phyloP scores from a whole-genome alignment of 768 basidiomycete genomes.

The Auricularia heimuer region DNA sequence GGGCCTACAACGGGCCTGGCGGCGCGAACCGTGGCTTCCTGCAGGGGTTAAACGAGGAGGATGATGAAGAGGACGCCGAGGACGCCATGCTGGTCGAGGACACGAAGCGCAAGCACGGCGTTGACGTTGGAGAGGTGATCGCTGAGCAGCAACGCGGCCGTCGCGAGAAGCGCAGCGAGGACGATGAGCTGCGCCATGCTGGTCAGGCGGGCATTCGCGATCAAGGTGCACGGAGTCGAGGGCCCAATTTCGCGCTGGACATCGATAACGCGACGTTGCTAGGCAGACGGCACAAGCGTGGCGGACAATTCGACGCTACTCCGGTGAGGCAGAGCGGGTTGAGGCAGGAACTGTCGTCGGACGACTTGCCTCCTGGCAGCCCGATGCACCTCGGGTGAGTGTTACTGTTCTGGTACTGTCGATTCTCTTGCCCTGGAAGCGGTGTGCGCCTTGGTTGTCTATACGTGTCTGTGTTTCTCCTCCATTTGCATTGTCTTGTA shows the following conservation, averaged over 20 bases:
- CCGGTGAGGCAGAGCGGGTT: slow-evolving; percentile 27
- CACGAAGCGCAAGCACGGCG: slow-evolving; percentile 30
- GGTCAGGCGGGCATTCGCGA: slow-evolving; percentile 68
- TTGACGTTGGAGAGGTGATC: slow-evolving; percentile 27
- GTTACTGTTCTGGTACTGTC: neutral
- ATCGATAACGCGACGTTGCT: slow-evolving; percentile 80
- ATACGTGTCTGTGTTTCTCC: no score
- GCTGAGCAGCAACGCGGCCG: slow-evolving; percentile 25
- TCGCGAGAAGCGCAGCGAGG: slow-evolving; percentile 23
- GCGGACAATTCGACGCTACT: slow-evolving; percentile 11
- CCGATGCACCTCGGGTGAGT: neutral
- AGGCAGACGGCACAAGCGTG: slow-evolving; percentile 51
- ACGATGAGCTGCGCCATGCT: slow-evolving; percentile 31
- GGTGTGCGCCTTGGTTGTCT: neutral
- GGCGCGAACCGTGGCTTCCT: slow-evolving; percentile 70
- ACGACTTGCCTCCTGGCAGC: neutral
- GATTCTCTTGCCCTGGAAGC: neutral
- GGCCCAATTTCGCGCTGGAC: slow-evolving; percentile 65
- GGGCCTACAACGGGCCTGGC: slow-evolving; percentile 69
- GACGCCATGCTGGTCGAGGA: slow-evolving; percentile 41
- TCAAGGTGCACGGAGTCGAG: slow-evolving; percentile 20
- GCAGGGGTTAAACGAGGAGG: slow-evolving; percentile 85
- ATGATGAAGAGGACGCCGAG: slow-evolving; percentile 56
- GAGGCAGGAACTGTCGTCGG: neutral
- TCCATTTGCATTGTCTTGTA: no score